Conservation (phyloP, 2,329 filamentous ascomycete species). For the Herpotrichia juniperi region DNA sequence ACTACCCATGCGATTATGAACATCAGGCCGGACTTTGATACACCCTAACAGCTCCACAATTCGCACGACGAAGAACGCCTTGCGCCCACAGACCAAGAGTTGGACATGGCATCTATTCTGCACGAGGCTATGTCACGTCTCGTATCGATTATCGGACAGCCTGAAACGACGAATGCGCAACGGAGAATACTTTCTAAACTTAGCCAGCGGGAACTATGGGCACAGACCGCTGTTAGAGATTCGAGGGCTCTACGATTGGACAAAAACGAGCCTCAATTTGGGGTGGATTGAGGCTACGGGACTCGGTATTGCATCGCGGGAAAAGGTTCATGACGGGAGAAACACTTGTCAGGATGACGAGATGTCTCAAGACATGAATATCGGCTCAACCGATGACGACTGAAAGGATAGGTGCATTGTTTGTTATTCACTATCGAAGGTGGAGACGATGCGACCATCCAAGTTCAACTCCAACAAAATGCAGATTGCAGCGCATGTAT, state of each 20-base stretch:
- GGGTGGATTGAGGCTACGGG: neutral
- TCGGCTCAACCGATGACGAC: neutral
- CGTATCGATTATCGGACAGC: conserved; percentile 2
- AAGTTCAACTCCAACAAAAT: neutral
- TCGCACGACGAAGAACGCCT: conserved; percentile 4
- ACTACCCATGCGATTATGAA: neutral
- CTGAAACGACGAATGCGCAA: conserved; percentile 4
- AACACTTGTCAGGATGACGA: neutral
- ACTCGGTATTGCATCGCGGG: neutral
- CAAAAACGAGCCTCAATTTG: neutral
- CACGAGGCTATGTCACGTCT: conserved; percentile 1
- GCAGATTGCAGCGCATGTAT: neutral
- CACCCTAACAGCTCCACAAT: neutral
- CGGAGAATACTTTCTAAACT: conserved; percentile 12
- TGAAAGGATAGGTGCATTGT: neutral
- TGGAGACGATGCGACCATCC: neutral
- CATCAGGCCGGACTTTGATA: neutral
- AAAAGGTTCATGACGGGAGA: neutral
- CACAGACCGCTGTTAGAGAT: neutral
- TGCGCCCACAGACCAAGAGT: neutral
- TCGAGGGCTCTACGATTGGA: neutral
- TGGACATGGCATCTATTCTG: neutral
- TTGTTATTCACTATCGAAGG: neutral
- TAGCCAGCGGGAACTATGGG: conserved; percentile 6
- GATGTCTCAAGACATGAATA: neutral